Conservation (phyloP, 192 early-diverging fungal genomes). For the Coemansia sp. region DNA sequence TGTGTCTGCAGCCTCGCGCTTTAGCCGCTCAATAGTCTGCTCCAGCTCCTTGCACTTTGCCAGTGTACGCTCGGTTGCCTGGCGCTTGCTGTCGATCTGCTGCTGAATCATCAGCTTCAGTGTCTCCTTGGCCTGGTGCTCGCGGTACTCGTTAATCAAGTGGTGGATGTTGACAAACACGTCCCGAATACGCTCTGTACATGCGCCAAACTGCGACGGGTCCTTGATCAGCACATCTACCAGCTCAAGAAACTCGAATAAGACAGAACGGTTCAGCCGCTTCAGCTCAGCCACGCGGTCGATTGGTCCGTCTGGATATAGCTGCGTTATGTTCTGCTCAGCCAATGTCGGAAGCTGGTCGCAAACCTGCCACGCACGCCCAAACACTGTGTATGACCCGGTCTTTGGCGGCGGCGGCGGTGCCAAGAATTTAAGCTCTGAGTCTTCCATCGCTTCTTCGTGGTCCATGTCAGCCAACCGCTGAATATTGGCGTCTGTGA, state of each 20-base stretch:
- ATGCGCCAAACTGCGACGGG: slow-evolving; percentile 55
- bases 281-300: slow-evolving; percentile 69
- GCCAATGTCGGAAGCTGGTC: slow-evolving; percentile 60
- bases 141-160: slow-evolving; percentile 79
- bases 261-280: slow-evolving; percentile 59
- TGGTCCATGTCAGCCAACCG: slow-evolving; percentile 9
- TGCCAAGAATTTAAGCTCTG: slow-evolving; percentile 57
- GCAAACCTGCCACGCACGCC: slow-evolving; percentile 66
- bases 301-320: slow-evolving; percentile 63
- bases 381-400: slow-evolving; percentile 64
- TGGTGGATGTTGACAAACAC: slow-evolving; percentile 81
- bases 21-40: slow-evolving; percentile 19
- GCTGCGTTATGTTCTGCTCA: slow-evolving; percentile 65
- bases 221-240: slow-evolving; percentile 65
- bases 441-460: slow-evolving; percentile 21
- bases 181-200: slow-evolving; percentile 66
- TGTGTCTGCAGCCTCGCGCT: slow-evolving; percentile 21
- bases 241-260: slow-evolving; percentile 71
- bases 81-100: slow-evolving; percentile 57
- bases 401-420: slow-evolving; percentile 58
- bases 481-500: slow-evolving; percentile 63
- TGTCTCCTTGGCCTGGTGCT: slow-evolving; percentile 75
- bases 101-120: slow-evolving; percentile 65
- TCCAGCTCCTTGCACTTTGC: slow-evolving; percentile 31
- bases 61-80: slow-evolving; percentile 18